These are phyloP conservation scores for Sequoia sempervirens DNA, from an alignment of 75 land plant genomes.

Conservation along the genomic window DNA sequence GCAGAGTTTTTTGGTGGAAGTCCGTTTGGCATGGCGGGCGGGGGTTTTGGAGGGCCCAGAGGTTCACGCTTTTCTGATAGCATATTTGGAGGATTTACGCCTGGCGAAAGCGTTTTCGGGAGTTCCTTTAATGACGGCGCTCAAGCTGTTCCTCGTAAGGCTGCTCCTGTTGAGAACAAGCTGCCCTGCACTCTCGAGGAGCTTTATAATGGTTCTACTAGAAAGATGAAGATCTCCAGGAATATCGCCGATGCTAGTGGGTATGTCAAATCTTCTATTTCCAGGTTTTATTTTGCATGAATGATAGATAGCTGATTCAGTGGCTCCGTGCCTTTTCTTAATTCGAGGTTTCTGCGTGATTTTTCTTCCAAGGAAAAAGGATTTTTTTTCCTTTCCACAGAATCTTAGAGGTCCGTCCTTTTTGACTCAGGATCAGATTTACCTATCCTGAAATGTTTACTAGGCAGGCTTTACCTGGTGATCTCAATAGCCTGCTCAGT, in stretches of 20 bases:
- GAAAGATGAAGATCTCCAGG: conserved; percentile 88
- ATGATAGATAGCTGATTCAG: background rate
- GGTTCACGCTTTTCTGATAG: conserved; percentile 23
- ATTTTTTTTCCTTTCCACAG: no score
- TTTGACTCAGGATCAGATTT: no score
- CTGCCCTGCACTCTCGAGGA: conserved; percentile 75
- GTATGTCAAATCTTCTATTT: conserved; percentile 28
- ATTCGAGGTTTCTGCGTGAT: no score
- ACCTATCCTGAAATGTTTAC: no score
- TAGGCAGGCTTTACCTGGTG: no score
- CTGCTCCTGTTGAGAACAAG: conserved; percentile 43
- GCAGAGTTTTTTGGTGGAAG: conserved; percentile 32
- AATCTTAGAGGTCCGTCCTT: no score
- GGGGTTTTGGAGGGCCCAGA: conserved; percentile 17
- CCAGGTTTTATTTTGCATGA: background rate
- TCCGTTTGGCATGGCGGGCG: conserved; percentile 4
- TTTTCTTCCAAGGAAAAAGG: no score
- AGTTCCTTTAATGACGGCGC: conserved; percentile 10
- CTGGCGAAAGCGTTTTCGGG: conserved; percentile 13
- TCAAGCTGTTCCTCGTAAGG: conserved; percentile 37
- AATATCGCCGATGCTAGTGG: conserved; percentile 53
- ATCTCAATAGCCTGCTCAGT: no score
- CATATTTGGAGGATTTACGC: conserved; percentile 10
- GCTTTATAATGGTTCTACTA: conserved; percentile 67
- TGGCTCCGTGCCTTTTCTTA: background rate